A percentile compares a stretch with the other conserved stretches of the same genome.
Evolutionary conservation across 768 basidiomycete genomes (phyloP).

Genomic region (Leucocoprinus sp.): DNA sequence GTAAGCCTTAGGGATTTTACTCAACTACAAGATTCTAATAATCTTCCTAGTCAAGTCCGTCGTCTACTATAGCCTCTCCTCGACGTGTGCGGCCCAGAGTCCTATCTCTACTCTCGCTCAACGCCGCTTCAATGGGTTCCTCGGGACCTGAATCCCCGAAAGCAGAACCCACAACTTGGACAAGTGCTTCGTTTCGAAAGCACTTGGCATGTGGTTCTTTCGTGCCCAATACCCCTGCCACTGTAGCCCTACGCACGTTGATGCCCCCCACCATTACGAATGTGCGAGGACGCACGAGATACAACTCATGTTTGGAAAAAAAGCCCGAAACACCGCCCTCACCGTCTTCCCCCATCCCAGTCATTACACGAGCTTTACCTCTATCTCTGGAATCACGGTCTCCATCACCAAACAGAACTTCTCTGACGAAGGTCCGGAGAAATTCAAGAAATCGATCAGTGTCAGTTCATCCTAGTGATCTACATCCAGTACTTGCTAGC

Average conservation of each 20-base stretch:
- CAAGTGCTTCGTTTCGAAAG: constrained; percentile 16
- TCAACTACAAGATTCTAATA: neutral
- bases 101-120: constrained; percentile 22
- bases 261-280: constrained; percentile 1
- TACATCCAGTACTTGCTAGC: constrained; percentile 42
- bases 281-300: constrained; percentile 12
- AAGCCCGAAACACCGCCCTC: constrained; percentile 12
- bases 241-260: constrained; percentile 4
- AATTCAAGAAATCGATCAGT: constrained; percentile 6
- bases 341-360: constrained; percentile 15
- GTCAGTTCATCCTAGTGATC: constrained; percentile 10
- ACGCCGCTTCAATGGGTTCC: constrained; percentile 17
- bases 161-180: constrained; percentile 15
- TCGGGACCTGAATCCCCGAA: constrained; percentile 18
- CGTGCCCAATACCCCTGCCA: constrained; percentile 15
- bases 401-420: constrained; percentile 12
- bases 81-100: constrained; percentile 16
- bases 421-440: constrained; percentile 15
- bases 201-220: constrained; percentile 22
- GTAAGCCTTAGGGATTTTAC: neutral
- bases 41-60: neutral
- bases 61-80: neutral
- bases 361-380: constrained; percentile 16
- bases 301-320: constrained; percentile 13
- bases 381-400: constrained; percentile 11